Conservation (phyloP, 2,329 filamentous ascomycete species). For the Graphilbum sp. region DNA sequence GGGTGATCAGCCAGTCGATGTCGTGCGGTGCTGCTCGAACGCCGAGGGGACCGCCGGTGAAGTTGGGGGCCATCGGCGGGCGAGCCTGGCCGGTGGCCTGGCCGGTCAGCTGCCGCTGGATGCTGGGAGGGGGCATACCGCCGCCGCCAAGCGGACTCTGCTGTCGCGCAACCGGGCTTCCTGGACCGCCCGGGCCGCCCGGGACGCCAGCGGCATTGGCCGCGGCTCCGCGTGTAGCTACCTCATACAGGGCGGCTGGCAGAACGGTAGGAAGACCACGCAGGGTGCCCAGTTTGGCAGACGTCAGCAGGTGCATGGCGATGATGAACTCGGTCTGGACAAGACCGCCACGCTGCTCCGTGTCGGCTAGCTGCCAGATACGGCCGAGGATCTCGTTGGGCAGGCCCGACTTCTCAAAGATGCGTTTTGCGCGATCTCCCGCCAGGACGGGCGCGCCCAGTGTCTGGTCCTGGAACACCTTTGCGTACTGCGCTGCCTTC, state of each 20-base stretch:
- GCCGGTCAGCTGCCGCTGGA: constrained; percentile 73
- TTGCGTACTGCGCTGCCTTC: constrained; percentile 76
- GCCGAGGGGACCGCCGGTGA: constrained; percentile 20
- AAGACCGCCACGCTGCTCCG: constrained; percentile 76
- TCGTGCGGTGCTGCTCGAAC: constrained; percentile 9
- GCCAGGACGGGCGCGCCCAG: constrained; percentile 58
- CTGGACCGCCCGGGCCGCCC: constrained; percentile 11
- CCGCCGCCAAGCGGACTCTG: constrained; percentile 27
- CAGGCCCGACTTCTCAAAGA: constrained; percentile 84
- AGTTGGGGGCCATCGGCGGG: constrained; percentile 23
- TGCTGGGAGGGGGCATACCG: constrained; percentile 27
- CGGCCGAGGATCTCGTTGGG: constrained; percentile 83
- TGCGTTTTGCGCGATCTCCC: constrained; percentile 76
- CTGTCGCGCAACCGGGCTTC: constrained; percentile 21
- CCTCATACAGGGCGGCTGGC: constrained; percentile 77
- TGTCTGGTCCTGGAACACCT: constrained; percentile 80
- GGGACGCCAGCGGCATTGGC: background rate
- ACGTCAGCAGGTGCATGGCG: constrained; percentile 92
- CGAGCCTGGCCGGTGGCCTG: constrained; percentile 36
- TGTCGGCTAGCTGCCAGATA: constrained; percentile 92
- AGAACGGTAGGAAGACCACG: constrained; percentile 64
- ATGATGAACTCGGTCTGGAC: constrained; percentile 89
- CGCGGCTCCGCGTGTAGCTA: constrained; percentile 51
- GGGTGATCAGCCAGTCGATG: constrained; percentile 64
- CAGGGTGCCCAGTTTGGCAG: constrained; percentile 71